These are phyloP conservation scores for Daldinia eschscholtzii DNA, from an alignment of 2,329 filamentous ascomycete species.

Conservation along the genomic window DNA sequence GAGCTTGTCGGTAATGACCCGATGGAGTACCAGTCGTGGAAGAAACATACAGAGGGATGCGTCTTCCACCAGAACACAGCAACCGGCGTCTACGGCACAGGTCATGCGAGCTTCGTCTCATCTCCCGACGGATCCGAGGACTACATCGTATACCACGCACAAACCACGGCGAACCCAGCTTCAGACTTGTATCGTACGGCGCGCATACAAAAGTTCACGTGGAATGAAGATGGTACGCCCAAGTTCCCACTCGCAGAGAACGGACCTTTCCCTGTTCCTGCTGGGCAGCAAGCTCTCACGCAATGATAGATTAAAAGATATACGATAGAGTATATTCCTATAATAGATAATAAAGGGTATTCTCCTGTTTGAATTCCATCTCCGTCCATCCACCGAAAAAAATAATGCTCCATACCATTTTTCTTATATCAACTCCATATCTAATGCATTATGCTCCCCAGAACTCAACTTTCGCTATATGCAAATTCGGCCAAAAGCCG, in stretches of 20 bases:
- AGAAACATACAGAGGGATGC: constrained; percentile 53
- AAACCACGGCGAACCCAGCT: constrained; percentile 52
- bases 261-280: constrained; percentile 52
- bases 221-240: constrained; percentile 54
- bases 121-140: constrained; percentile 53
- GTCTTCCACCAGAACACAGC: constrained; percentile 55
- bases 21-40: constrained; percentile 55
- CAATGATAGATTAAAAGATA: constrained; percentile 17
- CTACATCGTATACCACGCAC: constrained; percentile 55
- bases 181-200: constrained; percentile 53
- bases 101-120: constrained; percentile 54
- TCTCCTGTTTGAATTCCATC: neutral
- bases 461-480: neutral
- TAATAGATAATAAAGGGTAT: constrained; percentile 12
- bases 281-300: constrained; percentile 49
- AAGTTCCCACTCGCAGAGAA: constrained; percentile 53
- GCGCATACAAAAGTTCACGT: constrained; percentile 53
- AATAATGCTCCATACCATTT: neutral
- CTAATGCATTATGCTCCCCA: neutral
- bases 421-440: neutral
- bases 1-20: constrained; percentile 55
- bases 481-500: neutral
- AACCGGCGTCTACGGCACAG: constrained; percentile 52
- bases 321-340: constrained; percentile 11
- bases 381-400: neutral